Conservation (phyloP, 306 rosid species). For the Begonia fuchsioides region DNA sequence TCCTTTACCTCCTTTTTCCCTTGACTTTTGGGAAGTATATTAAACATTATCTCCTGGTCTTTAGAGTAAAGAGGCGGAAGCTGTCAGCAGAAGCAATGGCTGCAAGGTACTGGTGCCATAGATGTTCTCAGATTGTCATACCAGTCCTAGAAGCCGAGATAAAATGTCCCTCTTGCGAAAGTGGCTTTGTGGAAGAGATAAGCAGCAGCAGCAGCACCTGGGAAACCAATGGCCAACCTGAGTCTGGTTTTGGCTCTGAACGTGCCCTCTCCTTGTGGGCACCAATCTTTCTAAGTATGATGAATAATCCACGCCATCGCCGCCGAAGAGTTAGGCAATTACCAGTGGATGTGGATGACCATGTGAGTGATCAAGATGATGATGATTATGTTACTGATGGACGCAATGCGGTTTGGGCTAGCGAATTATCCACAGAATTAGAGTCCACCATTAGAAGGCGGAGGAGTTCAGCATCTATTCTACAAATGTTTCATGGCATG, state of each 20-base stretch:
- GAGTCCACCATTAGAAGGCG: slow-evolving; percentile 58
- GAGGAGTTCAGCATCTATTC: slow-evolving; percentile 51
- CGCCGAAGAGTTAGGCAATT: slow-evolving; percentile 27
- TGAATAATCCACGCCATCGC: slow-evolving; percentile 44
- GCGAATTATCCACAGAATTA: slow-evolving; percentile 34
- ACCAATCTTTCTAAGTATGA: slow-evolving; percentile 64
- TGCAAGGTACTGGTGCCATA: slow-evolving; percentile 59
- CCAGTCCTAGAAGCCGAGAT: slow-evolving; percentile 45
- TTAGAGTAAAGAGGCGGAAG: background rate
- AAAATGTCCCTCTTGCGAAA: slow-evolving; percentile 51
- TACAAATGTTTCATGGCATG: slow-evolving; percentile 64
- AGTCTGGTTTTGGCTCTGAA: slow-evolving; percentile 37
- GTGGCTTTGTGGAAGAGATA: slow-evolving; percentile 57
- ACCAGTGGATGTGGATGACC: slow-evolving; percentile 25
- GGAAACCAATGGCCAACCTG: slow-evolving; percentile 14
- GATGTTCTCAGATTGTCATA: slow-evolving; percentile 38
- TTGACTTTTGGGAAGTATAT: background rate
- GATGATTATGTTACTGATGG: slow-evolving; percentile 11
- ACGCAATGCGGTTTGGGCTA: slow-evolving; percentile 16
- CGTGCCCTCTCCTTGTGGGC: slow-evolving; percentile 67
- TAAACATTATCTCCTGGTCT: background rate
- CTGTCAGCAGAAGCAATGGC: slow-evolving; percentile 41
- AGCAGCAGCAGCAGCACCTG: slow-evolving; percentile 6
- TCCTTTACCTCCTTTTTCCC: too few relatives aligned
- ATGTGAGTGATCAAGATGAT: slow-evolving; percentile 12